Evolutionary conservation across 805 yeast genomes (phyloP).

Genomic region (Starmerella apis): DNA sequence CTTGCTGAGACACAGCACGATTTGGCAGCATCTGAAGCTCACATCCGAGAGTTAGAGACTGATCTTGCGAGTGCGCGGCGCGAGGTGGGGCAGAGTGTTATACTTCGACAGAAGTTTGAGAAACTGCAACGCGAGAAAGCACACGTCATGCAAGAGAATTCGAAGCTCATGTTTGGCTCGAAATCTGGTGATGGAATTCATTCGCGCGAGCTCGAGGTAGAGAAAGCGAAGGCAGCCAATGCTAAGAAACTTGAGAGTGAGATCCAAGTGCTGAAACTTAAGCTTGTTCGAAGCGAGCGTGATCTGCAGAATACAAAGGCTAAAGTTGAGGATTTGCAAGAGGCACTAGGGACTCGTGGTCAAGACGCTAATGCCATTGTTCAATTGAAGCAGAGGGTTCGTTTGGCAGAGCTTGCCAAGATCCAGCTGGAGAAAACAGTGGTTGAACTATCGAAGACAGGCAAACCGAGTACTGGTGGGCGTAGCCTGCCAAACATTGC

Average conservation of each 20-base stretch:
- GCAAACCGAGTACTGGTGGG: background rate
- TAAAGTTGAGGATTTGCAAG: slow-evolving; percentile 14
- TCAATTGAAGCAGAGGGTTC: slow-evolving; percentile 10
- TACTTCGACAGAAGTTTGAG: slow-evolving; percentile 22
- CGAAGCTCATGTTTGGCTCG: slow-evolving; percentile 20
- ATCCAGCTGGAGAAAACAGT: slow-evolving; percentile 21
- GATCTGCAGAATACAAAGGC: slow-evolving; percentile 26
- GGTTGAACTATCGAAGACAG: background rate
- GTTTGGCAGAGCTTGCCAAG: slow-evolving; percentile 24
- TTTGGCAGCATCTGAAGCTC: slow-evolving; percentile 14
- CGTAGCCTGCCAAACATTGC: background rate
- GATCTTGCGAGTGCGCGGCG: slow-evolving; percentile 14
- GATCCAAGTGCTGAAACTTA: slow-evolving; percentile 29
- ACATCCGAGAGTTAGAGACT: slow-evolving; percentile 1
- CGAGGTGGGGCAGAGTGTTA: slow-evolving; percentile 8
- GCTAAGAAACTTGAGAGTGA: slow-evolving; percentile 26
- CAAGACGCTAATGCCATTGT: slow-evolving; percentile 2
- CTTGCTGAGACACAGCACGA: slow-evolving; percentile 13
- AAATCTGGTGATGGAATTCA: slow-evolving; percentile 4
- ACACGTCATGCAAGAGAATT: slow-evolving; percentile 18
- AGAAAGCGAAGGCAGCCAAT: slow-evolving; percentile 18
- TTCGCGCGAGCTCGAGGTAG: slow-evolving; percentile 19
- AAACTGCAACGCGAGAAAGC: slow-evolving; percentile 26
- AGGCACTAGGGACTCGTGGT: background rate
- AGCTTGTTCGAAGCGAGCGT: slow-evolving; percentile 29